phyloP scores from a whole-genome alignment of 257 asterid genomes.

The Fraxinus anomala region DNA sequence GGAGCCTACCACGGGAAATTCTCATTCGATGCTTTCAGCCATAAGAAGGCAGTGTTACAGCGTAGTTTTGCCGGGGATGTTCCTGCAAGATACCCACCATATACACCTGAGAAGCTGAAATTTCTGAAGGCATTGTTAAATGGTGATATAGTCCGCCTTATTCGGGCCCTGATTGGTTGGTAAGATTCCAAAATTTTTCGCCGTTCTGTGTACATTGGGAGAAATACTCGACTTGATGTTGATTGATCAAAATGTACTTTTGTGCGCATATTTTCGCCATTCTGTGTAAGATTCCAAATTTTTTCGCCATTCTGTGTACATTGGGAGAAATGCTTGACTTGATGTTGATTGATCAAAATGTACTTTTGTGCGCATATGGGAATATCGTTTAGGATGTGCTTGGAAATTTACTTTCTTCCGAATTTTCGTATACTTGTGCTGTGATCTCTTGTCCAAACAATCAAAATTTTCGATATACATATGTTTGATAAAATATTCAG shows the following conservation, averaged over 20 bases:
- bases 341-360: not conserved
- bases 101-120: conserved; percentile 53
- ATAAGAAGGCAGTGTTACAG: conserved; percentile 73
- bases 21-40: conserved; percentile 90
- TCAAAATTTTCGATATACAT: not conserved
- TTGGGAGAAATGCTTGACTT: not conserved
- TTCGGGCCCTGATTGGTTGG: conserved; percentile 76
- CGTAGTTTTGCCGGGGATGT: conserved; percentile 71
- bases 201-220: conserved; percentile 6
- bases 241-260: not conserved
- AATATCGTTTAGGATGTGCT: not conserved
- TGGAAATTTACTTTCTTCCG: not conserved
- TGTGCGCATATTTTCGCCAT: not conserved
- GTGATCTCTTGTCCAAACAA: not conserved
- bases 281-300: not conserved
- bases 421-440: not conserved
- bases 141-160: conserved; percentile 51
- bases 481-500: not conserved
- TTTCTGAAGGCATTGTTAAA: conserved; percentile 63
- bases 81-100: conserved; percentile 86
- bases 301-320: conserved; percentile 9
- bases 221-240: not conserved
- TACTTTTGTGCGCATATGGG: not conserved
- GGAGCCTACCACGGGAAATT: conserved; percentile 90
- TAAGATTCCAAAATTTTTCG: conserved; percentile 25